These are phyloP conservation scores for Dioscorea dumetorum DNA, from an alignment of 106 monocot genomes.

Conservation along the genomic window DNA sequence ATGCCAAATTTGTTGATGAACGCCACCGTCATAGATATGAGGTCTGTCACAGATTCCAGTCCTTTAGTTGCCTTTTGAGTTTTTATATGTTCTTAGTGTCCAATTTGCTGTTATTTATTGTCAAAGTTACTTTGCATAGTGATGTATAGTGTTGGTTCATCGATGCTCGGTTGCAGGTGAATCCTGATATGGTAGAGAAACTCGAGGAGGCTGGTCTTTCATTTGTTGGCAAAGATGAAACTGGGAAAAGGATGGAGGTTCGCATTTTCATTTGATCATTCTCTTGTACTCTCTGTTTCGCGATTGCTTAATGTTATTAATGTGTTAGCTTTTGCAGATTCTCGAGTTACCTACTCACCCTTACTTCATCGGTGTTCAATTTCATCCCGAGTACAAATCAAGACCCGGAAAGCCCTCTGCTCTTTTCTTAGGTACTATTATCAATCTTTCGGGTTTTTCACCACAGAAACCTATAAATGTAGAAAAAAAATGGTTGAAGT, in stretches of 20 bases:
- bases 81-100: too few species aligned
- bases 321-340: constrained; percentile 35
- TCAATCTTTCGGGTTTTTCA: too few species aligned
- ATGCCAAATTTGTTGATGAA: constrained; percentile 63
- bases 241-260: constrained; percentile 92
- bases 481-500: constrained; percentile 16
- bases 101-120: not conserved
- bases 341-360: constrained; percentile 75
- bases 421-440: constrained; percentile 59
- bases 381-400: constrained; percentile 94
- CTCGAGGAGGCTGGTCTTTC: constrained; percentile 76
- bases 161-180: constrained; percentile 44
- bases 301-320: not conserved
- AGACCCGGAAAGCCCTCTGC: constrained; percentile 87
- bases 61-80: too few species aligned
- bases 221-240: constrained; percentile 97
- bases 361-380: constrained; percentile 80
- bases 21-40: constrained; percentile 94
- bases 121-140: not conserved
- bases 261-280: not conserved
- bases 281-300: not conserved
- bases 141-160: too few species aligned
- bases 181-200: constrained; percentile 73
- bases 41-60: constrained; percentile 21
- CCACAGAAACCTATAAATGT: not conserved